These are phyloP conservation scores for Wickerhamomyces hampshirensis DNA, from an alignment of 805 yeast genomes.

Conservation along the genomic window DNA sequence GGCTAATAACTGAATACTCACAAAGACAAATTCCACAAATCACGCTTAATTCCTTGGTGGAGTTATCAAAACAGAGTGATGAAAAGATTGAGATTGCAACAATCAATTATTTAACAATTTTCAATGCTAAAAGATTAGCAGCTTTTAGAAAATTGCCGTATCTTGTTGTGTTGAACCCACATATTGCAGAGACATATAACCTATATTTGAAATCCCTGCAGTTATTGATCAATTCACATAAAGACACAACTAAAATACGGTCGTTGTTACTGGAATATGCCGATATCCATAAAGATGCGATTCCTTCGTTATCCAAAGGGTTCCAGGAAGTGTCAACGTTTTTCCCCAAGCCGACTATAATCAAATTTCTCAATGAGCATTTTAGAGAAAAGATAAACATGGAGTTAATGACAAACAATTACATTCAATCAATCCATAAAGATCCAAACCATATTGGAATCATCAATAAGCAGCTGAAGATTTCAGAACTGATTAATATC, in stretches of 20 bases:
- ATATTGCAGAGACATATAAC: conserved; percentile 71
- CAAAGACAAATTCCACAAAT: conserved; percentile 47
- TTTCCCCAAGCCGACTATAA: conserved; percentile 44
- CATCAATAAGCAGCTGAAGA: conserved; percentile 60
- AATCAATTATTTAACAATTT: conserved; percentile 48
- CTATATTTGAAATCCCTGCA: conserved; percentile 68
- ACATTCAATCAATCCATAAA: conserved; percentile 54
- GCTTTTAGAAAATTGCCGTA: conserved; percentile 77
- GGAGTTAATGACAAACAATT: conserved; percentile 84
- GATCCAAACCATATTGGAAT: conserved; percentile 53
- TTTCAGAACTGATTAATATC: conserved; percentile 56
- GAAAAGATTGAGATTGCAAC: conserved; percentile 43
- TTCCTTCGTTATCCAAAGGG: conserved; percentile 79
- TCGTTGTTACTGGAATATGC: conserved; percentile 53
- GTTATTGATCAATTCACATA: conserved; percentile 39
- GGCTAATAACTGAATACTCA: conserved; percentile 54
- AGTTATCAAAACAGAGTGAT: conserved; percentile 32
- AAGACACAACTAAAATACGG: conserved; percentile 46
- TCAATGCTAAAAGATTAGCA: conserved; percentile 65
- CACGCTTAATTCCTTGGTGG: conserved; percentile 45
- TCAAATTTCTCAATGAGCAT: conserved; percentile 67
- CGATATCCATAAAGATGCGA: conserved; percentile 77
- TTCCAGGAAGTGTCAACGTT: conserved; percentile 58
- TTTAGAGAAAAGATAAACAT: conserved; percentile 80
- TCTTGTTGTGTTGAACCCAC: conserved; percentile 80